These are phyloP conservation scores for Termitomyces sp. DNA, from an alignment of 768 basidiomycete species.

Conservation along the genomic window DNA sequence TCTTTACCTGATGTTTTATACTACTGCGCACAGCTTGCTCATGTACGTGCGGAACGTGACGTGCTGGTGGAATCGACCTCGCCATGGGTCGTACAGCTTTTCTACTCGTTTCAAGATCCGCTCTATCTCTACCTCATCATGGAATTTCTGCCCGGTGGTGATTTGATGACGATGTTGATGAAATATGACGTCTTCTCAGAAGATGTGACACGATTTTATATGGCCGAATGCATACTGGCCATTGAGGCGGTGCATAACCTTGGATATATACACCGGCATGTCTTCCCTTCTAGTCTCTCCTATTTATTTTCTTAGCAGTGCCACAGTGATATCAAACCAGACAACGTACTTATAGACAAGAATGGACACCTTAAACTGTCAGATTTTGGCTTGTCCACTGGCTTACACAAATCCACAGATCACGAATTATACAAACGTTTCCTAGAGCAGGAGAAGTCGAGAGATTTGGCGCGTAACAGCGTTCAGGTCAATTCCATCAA, in stretches of 20 bases:
- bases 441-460: slow-evolving; percentile 69
- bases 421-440: slow-evolving; percentile 91
- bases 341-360: slow-evolving; percentile 97
- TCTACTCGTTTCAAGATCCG: slow-evolving; percentile 97
- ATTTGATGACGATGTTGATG: slow-evolving; percentile 99
- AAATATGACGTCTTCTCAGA: slow-evolving; percentile 99
- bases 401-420: slow-evolving; percentile 94
- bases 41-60: slow-evolving; percentile 95
- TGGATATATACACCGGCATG: slow-evolving; percentile 97
- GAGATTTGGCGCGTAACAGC: slow-evolving; percentile 75
- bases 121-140: slow-evolving; percentile 97
- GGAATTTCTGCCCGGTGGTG: slow-evolving; percentile 83
- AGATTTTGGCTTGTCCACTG: slow-evolving; percentile 97
- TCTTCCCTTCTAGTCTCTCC: not conserved
- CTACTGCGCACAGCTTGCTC: slow-evolving; percentile 64
- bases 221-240: slow-evolving; percentile 96
- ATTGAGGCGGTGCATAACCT: slow-evolving; percentile 98
- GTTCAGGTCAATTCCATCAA: slow-evolving; percentile 98
- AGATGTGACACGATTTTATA: slow-evolving; percentile 97
- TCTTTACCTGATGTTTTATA: not conserved
- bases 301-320: not conserved
- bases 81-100: slow-evolving; percentile 95
- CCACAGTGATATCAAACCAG: slow-evolving; percentile 94
- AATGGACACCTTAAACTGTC: slow-evolving; percentile 96
- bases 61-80: slow-evolving; percentile 95